Conservation (phyloP, 768 basidiomycete species). For the Leucocoprinus birnbaumii region DNA sequence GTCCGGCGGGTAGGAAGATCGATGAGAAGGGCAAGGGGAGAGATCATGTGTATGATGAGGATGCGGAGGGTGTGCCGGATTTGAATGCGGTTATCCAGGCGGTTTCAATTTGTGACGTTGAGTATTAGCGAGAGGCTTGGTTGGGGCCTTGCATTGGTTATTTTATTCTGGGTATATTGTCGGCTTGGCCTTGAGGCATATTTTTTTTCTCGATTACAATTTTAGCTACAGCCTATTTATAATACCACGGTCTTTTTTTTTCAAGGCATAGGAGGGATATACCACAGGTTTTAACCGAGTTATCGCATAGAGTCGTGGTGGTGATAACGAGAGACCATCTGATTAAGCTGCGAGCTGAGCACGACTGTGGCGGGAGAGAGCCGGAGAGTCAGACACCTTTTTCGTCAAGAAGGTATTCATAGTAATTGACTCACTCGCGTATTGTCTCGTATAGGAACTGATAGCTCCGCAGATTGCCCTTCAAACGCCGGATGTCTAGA, state of each 20-base stretch:
- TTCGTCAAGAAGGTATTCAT: not conserved
- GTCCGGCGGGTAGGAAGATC: not conserved
- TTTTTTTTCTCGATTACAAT: not conserved
- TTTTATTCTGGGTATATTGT: not conserved
- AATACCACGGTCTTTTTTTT: not conserved
- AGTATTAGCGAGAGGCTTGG: not conserved
- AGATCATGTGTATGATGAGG: not conserved
- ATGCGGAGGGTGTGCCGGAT: not conserved
- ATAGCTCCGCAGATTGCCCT: constrained; percentile 84
- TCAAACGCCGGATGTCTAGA: constrained; percentile 84
- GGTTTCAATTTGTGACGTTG: constrained; percentile 6
- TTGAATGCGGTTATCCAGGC: constrained; percentile 5
- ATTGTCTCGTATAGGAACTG: constrained; percentile 75
- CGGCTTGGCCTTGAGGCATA: not conserved
- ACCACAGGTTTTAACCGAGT: too few species aligned
- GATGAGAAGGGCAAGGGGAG: too few species aligned
- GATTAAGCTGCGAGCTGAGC: not conserved
- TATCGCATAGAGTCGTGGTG: not conserved
- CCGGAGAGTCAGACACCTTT: not conserved
- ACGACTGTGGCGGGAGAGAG: not conserved
- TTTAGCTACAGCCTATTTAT: not conserved
- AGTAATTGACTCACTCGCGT: constrained; percentile 22
- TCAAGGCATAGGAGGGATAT: not conserved
- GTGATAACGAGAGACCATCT: not conserved
- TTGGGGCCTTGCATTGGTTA: not conserved